Evolutionary conservation across 108 stramenopile genomes (phyloP), one percentile per base, ranked within the genome.

Genomic region (Stephanodiscus minutulus): DNA sequence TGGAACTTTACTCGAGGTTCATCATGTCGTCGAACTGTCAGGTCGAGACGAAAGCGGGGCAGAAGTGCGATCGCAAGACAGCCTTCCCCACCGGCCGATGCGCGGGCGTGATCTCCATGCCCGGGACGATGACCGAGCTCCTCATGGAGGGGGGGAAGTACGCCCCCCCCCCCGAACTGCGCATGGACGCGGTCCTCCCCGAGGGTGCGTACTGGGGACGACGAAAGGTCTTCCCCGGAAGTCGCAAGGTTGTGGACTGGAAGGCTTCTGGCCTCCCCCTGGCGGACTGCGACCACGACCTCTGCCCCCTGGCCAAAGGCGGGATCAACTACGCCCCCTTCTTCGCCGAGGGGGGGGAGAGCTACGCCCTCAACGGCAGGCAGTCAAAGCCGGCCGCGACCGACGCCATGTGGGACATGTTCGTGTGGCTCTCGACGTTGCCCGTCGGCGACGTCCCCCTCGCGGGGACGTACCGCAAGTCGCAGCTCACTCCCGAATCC

Each of bases 81-180:
- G 72, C 77, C 66, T 79, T 79, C 22, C 77, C 77, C 46, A 79
- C 77, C 25, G 77, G 77, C 10, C 55, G 72, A 15, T 79, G 77
- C 28, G 72, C 64, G 18, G 69, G 68, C n/a, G 77, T 71, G 44
- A 67, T 73, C 21, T 79, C 77, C 72, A 79, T 79, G 77, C 77
- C 77, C 13, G 65, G 72, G 10, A 74, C 77, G 18, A 31, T 79
- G 28, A 79, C 66, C 55, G 66, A 66, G 39, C 31, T 79, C n/a
- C 72, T 79, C 43, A 13, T 27, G 27, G 66, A 73, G 31, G 77
- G 66, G 24, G 77, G 77, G 10, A 61, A 58, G 27, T 73, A 61
- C 44, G 72, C 72, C 57, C 72, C 72, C 21, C 72, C 69, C 36
- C 66, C 72, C 22, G 72, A 73, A 41, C 20, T 48, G 15, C 64